Evolutionary conservation across 1,139 yeast species (phyloP), one percentile per base, ranked within the genome.

Genomic region (Lodderomyces parapsilosis): DNA sequence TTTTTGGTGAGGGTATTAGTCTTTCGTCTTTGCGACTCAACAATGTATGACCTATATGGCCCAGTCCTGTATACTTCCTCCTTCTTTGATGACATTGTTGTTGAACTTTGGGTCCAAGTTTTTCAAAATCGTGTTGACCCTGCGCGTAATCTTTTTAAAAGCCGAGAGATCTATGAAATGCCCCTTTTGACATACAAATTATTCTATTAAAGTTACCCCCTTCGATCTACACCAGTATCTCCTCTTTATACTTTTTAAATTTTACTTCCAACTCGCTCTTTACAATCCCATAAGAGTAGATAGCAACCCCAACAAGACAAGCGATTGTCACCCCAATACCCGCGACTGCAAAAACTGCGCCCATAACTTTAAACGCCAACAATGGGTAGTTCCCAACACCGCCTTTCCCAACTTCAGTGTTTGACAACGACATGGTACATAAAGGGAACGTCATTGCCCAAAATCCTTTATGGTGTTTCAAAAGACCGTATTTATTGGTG

Each of bases 371-470:
- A 63, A 85, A 85, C 3, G 81, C 78, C 33, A 58, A 57, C 51
- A 81, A 65, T 1, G 51, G 51, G 30, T 48, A 48, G 34, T 67
- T 66, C 6, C 53, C 52, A 6, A 75, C 71, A 40, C 66, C 71
- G 6, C 74, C 60, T 2, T 49, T 53, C 32, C 71, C 78, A 22
- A 88, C 58, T 52, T 78, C 76, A 17, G 69, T 60, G 51, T 80
- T 76, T 2, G 88, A 79, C 17, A 86, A 62, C 0, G 84, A 70
- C 83, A 86, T 83, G 0, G 96, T 88, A 2, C 96, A 96, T 52
- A 88, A 58, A 2, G 96, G 96, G 81, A 90, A 90, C 49, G 96
- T 86, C 72, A 86, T 79, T 24, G 90, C 81, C 96, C 96, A 89
- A 76, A 85, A 87, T 0, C 82, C 80, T 50, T 76, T 75, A 38